These are phyloP conservation scores for Septoria linicola DNA, from an alignment of 2,329 filamentous ascomycete genomes.

Conservation along the genomic window DNA sequence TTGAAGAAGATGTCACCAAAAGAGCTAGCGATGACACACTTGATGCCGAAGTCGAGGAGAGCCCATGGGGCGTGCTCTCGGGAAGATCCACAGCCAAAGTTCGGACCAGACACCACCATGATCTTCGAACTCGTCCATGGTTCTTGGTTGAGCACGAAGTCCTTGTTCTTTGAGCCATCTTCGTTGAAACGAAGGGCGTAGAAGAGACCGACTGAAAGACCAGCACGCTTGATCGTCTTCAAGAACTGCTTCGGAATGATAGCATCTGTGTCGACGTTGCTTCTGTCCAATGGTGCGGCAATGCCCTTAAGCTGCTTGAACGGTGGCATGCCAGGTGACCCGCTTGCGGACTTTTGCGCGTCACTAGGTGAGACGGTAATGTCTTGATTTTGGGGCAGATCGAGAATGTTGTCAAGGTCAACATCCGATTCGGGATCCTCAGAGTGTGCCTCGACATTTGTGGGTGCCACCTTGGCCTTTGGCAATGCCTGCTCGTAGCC, in stretches of 20 bases:
- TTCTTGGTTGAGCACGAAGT: conserved; percentile 87
- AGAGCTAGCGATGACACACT: conserved; percentile 84
- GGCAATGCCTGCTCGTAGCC: conserved; percentile 49
- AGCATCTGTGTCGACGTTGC: conserved; percentile 97
- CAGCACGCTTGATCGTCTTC: conserved; percentile 98
- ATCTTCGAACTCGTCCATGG: conserved; percentile 84
- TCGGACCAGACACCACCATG: conserved; percentile 83
- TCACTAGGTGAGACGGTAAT: conserved; percentile 58
- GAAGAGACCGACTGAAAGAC: conserved; percentile 85
- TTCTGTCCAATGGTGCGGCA: conserved; percentile 79
- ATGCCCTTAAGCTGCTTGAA: conserved; percentile 83
- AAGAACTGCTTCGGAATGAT: conserved; percentile 99
- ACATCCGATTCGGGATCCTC: conserved; percentile 61
- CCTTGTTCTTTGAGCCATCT: conserved; percentile 67
- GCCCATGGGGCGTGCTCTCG: conserved; percentile 98
- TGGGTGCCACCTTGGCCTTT: conserved; percentile 51
- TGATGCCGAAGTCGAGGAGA: conserved; percentile 93
- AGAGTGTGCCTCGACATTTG: conserved; percentile 56
- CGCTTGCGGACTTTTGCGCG: conserved; percentile 48
- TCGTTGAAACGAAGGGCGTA: conserved; percentile 75
- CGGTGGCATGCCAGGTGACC: conserved; percentile 69
- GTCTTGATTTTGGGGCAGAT: conserved; percentile 48
- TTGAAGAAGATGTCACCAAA: conserved; percentile 97
- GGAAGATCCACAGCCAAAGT: conserved; percentile 92
- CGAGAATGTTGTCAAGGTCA: conserved; percentile 63